Evolutionary conservation across 805 yeast genomes (phyloP).

Genomic region (Cyberlindnera euphorbiiphila): DNA sequence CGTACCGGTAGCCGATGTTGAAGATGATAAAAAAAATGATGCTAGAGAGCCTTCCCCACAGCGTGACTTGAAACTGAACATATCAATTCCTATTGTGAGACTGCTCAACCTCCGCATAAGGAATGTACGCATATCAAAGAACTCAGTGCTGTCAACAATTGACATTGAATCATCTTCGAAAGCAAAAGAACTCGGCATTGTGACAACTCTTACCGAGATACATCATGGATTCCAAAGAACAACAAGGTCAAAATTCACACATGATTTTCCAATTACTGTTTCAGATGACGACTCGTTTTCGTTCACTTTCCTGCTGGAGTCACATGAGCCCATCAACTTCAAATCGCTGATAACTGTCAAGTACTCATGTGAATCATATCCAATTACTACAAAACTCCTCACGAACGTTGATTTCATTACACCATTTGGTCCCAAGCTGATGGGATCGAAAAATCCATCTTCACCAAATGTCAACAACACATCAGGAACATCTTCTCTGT

Average conservation of each 20-base stretch:
- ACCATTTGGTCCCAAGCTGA: slow-evolving; percentile 1
- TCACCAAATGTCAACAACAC: slow-evolving; percentile 1
- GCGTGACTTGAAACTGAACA: neutral
- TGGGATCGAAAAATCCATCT: neutral
- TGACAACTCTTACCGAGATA: slow-evolving; percentile 15
- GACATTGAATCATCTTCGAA: slow-evolving; percentile 45
- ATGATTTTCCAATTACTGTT: slow-evolving; percentile 27
- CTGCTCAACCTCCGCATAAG: slow-evolving; percentile 44
- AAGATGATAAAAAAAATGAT: no score
- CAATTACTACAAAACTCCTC: slow-evolving; percentile 18
- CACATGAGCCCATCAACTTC: slow-evolving; percentile 23
- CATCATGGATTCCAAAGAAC: slow-evolving; percentile 24
- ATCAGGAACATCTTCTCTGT: slow-evolving; percentile 8
- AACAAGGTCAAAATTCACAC: slow-evolving; percentile 16
- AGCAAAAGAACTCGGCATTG: slow-evolving; percentile 25
- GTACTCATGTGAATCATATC: slow-evolving; percentile 30
- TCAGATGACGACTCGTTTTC: slow-evolving; percentile 26
- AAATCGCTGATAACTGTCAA: slow-evolving; percentile 17
- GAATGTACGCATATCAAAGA: slow-evolving; percentile 46
- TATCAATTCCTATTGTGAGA: slow-evolving; percentile 29
- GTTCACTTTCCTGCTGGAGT: slow-evolving; percentile 27
- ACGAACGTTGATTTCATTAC: slow-evolving; percentile 20
- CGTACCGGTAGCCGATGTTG: neutral
- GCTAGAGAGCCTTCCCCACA: slow-evolving; percentile 1
- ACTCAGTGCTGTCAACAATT: slow-evolving; percentile 42